Evolutionary conservation across 208 protist genomes (phyloP).

Genomic region (Trypanosoma caninum): DNA sequence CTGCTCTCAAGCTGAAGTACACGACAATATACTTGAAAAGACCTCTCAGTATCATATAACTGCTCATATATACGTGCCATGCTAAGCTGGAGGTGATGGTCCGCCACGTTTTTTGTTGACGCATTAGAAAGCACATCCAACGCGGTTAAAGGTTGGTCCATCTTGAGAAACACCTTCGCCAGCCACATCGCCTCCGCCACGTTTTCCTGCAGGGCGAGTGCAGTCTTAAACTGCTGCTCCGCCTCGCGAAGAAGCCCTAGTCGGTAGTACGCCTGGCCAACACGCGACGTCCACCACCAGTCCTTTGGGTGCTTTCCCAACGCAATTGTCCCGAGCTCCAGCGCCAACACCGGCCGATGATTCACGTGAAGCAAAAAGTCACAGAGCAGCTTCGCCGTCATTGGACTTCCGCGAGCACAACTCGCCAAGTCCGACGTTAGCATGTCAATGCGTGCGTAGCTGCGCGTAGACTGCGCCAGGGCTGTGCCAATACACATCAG

Average conservation of each 20-base stretch:
- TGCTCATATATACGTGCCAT: slow-evolving; percentile 90
- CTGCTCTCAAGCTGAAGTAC: slow-evolving; percentile 86
- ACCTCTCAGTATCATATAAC: slow-evolving; percentile 81
- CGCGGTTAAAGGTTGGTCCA: slow-evolving; percentile 93
- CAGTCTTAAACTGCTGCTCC: slow-evolving; percentile 88
- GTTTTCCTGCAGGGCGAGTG: slow-evolving; percentile 79
- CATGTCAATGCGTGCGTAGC: slow-evolving; percentile 85
- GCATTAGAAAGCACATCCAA: slow-evolving; percentile 85
- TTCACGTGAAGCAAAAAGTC: slow-evolving; percentile 95
- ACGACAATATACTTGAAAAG: slow-evolving; percentile 75
- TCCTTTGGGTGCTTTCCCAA: slow-evolving; percentile 57
- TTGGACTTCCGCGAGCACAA: slow-evolving; percentile 83
- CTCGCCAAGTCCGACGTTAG: slow-evolving; percentile 84
- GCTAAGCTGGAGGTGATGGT: slow-evolving; percentile 85
- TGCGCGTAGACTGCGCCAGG: slow-evolving; percentile 70
- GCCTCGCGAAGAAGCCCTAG: slow-evolving; percentile 94
- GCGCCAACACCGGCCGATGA: slow-evolving; percentile 87
- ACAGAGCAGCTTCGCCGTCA: slow-evolving; percentile 92
- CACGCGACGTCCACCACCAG: slow-evolving; percentile 95
- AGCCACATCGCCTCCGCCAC: slow-evolving; percentile 87
- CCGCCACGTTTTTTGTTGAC: slow-evolving; percentile 75
- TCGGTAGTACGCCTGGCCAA: slow-evolving; percentile 94
- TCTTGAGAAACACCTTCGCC: slow-evolving; percentile 90
- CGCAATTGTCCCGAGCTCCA: slow-evolving; percentile 82
- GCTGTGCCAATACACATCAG: slow-evolving; percentile 94